Conservation (phyloP, 768 basidiomycete genomes). For the Clitopilus passeckerianus region DNA sequence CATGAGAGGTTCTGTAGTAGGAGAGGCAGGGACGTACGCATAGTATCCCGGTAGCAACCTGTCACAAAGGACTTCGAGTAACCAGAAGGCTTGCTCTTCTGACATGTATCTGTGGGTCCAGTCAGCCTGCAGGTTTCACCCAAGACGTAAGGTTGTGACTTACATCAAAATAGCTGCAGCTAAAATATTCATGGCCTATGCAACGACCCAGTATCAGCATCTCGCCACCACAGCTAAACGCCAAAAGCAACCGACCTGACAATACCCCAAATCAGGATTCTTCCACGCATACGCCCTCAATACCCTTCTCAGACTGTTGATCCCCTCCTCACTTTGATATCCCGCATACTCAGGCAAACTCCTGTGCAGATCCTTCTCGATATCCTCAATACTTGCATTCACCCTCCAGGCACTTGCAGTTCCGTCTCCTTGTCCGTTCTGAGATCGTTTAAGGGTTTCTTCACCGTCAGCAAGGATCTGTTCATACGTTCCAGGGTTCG, state of each 20-base stretch:
- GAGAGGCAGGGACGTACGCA: constrained; percentile 43
- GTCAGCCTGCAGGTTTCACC: constrained; percentile 8
- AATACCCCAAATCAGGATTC: constrained; percentile 93
- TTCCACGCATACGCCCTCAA: constrained; percentile 93
- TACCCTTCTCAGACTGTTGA: constrained; percentile 79
- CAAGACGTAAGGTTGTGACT: constrained; percentile 12
- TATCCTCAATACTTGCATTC: constrained; percentile 92
- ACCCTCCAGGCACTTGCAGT: constrained; percentile 21
- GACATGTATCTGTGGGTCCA: constrained; percentile 79
- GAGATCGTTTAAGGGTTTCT: background rate
- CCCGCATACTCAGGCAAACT: constrained; percentile 96
- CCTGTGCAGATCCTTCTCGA: constrained; percentile 96
- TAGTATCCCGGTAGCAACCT: constrained; percentile 97
- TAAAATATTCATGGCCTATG: constrained; percentile 94
- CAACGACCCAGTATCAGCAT: background rate
- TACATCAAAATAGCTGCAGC: constrained; percentile 94
- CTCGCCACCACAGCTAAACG: constrained; percentile 1
- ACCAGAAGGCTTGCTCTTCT: constrained; percentile 98
- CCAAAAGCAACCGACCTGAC: constrained; percentile 54
- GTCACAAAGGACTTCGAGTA: constrained; percentile 91
- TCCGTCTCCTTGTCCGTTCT: background rate
- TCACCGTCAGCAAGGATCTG: constrained; percentile 43
- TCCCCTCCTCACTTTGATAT: constrained; percentile 88
- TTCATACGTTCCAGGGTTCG: constrained; percentile 80
- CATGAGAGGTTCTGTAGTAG: background rate